These are phyloP conservation scores for Bretschneidera sinensis DNA, from an alignment of 345 rosid species.

Conservation along the genomic window DNA sequence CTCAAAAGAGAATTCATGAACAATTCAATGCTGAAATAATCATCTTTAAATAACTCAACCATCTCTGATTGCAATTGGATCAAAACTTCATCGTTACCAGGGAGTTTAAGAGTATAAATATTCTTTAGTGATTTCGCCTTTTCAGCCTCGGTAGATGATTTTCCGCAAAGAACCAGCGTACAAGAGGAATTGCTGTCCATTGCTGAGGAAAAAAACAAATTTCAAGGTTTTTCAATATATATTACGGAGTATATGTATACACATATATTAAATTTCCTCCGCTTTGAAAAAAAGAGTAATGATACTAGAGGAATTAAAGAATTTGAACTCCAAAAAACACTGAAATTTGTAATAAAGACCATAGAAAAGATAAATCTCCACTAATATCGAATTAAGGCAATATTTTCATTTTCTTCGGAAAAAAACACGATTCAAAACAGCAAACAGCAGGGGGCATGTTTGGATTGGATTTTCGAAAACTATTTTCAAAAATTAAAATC, in stretches of 20 bases:
- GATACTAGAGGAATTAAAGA: too few species aligned
- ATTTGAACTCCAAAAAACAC: too few species aligned
- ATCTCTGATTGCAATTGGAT: conserved; percentile 45
- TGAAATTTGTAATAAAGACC: too few species aligned
- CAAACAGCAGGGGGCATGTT: too few species aligned
- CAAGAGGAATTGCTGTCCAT: conserved; percentile 53
- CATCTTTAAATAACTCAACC: conserved; percentile 23
- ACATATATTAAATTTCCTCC: too few species aligned
- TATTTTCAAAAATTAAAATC: too few species aligned
- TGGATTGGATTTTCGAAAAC: too few species aligned
- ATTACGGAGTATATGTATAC: too few species aligned
- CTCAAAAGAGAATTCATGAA: conserved; percentile 59
- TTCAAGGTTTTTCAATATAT: too few species aligned
- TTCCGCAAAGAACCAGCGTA: conserved; percentile 54
- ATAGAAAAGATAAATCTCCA: too few species aligned
- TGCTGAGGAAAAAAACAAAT: conserved; percentile 20
- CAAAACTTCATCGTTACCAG: conserved; percentile 33
- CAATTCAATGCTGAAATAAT: conserved; percentile 33
- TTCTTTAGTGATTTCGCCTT: conserved; percentile 43
- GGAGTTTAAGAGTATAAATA: conserved; percentile 42
- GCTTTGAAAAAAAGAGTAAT: too few species aligned
- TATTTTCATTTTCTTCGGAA: not conserved
- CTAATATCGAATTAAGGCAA: not conserved
- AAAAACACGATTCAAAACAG: not conserved
- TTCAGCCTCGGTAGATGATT: conserved; percentile 53